Evolutionary conservation across 768 basidiomycete species (phyloP).

Genomic region (Podaxis rugospora): DNA sequence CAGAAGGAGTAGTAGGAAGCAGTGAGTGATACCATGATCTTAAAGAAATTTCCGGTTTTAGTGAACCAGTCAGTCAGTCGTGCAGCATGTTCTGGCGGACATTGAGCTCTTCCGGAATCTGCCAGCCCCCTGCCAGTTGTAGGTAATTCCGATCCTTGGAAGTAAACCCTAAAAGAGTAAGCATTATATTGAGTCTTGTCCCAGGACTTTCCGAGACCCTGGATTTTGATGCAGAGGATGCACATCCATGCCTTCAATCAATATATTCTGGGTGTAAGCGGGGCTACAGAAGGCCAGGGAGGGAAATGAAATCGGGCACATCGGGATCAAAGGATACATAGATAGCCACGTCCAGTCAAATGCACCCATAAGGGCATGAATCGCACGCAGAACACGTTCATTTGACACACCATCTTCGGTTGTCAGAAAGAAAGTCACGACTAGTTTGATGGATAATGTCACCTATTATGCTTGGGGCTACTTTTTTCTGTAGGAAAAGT

Average conservation of each 20-base stretch:
- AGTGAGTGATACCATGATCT: not conserved
- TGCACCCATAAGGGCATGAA: not conserved
- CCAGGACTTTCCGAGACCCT: too few relatives aligned
- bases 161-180: too few relatives aligned
- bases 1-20: not conserved
- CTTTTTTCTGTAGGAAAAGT: too few relatives aligned
- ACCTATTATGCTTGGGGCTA: too few relatives aligned
- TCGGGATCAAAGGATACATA: constrained; percentile 1
- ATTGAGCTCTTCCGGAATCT: not conserved
- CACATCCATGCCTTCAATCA: too few relatives aligned
- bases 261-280: not conserved
- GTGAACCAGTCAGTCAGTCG: not conserved
- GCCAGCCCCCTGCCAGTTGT: too few relatives aligned
- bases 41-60: not conserved
- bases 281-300: not conserved
- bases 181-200: too few relatives aligned
- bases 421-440: too few relatives aligned
- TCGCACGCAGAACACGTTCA: not conserved
- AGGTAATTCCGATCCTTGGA: too few relatives aligned
- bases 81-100: not conserved
- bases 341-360: not conserved
- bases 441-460: too few relatives aligned
- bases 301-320: constrained; percentile 8
- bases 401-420: too few relatives aligned
- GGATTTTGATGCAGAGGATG: too few relatives aligned